Base-by-base conservation (phyloP, 495 filamentous ascomycete species). In the Terfezia claveryi region DNA sequence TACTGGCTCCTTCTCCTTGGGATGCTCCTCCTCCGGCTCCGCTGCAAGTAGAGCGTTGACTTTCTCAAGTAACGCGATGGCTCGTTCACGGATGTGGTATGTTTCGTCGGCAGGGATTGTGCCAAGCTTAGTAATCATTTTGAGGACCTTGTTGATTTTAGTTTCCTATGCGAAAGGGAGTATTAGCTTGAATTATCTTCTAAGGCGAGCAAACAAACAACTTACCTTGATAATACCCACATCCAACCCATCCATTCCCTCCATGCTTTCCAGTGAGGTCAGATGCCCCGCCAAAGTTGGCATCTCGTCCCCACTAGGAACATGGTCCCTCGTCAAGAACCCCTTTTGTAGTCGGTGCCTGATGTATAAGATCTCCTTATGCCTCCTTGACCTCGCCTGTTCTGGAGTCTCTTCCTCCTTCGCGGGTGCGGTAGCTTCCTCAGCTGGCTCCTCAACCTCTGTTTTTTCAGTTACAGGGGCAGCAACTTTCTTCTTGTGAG, bases 81-180 rank as follows among this genome's bases (percentile, higher is more conserved):
- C 82, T 37, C 87, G 81, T 52, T 78, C 68, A 68, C 86, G 87
- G 78, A 94, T 88, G 32, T 81, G 71, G 69, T 80, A 88, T 56
- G 89, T 80, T 32, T 86, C 82, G 53, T 95, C 87, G 44, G 78
- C 80, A 5, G 87, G 87, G 57, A 94, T 93, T 4, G 74, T 72
- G 16, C 74, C 68, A 2, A 94, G 73, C 70, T 91, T 93, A 60
- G 93, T 72, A 62, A 95, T 89, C 44, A 79, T 85, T 70, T 86
- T 88, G 50, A 94, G 73, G 9, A 95, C 87, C 69, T 94, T 94
- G 74, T 93, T 84, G 68, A 94, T 92, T 73, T 93, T 93, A 37
- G 87, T 94, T 23, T 51, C n/a, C 50, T 51, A 23, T 51, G 27
- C 27, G 27, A 7, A 32, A 32, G 27, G 27, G 27, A 32, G 27